phyloP scores from a whole-genome alignment of 2,329 filamentous ascomycete species.

The Fusarium sp. region DNA sequence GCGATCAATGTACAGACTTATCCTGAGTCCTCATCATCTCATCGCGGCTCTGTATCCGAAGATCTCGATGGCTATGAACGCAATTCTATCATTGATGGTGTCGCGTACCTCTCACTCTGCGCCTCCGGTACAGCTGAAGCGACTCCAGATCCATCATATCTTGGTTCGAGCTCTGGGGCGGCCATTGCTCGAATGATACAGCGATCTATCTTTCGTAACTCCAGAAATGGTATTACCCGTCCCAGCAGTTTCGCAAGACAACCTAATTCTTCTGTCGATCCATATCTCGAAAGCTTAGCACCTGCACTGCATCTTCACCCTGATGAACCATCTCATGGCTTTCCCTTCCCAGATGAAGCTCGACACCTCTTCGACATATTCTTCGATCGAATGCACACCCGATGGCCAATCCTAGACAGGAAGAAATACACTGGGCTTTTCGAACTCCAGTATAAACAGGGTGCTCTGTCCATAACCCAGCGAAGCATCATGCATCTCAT shows the following conservation, averaged over 20 bases:
- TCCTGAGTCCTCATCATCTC: background rate
- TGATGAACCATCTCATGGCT: background rate
- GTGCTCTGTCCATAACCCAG: background rate
- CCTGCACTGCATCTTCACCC: background rate
- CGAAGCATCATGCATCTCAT: background rate
- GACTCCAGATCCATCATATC: background rate
- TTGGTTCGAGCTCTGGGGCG: accelerated
- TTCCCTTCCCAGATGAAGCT: background rate
- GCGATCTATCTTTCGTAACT: background rate
- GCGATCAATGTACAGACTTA: accelerated
- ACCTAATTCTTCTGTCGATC: background rate
- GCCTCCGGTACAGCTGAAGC: background rate
- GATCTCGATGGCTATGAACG: background rate
- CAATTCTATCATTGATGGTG: background rate
- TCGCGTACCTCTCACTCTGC: background rate
- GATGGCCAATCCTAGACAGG: background rate
- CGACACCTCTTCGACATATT: background rate
- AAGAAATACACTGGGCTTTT: background rate
- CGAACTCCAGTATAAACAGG: background rate
- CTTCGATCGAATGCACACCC: background rate
- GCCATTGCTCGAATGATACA: background rate
- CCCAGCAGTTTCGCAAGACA: background rate
- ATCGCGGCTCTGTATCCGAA: accelerated
- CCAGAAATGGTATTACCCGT: background rate
- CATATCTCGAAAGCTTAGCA: accelerated